Base-by-base conservation (phyloP, 1,284 basidiomycete genomes). In the Malassezia furfur region DNA sequence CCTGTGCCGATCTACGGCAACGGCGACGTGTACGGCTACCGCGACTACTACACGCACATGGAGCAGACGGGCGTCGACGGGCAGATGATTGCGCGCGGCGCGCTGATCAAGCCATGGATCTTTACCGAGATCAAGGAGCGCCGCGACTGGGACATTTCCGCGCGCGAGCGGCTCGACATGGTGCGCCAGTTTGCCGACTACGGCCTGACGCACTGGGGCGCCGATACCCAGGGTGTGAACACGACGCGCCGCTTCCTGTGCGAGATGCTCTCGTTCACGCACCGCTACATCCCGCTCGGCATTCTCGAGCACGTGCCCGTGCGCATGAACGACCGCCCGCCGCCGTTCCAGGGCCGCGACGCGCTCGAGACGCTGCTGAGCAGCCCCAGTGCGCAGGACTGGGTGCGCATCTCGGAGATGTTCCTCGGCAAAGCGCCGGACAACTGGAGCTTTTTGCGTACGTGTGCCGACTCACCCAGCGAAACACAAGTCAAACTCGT, bases 351-450 rank as follows among this genome's bases (percentile, higher is more conserved):
- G 38, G 91, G 93, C 0, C 80, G 93, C 17, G 84, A 86, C 75
- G 88, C 94, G 56, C 80, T 98, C 35, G 77, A 78, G 65, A 89
- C 88, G 1, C 77, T 96, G 9, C 78, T 96, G 7, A 83, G 88
- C 0, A 89, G 86, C 68, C 80, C 82, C 2, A 83, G 86, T 67
- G 84, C 85, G 60, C 79, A 81, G n/a, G 90, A 96, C 74, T 98
- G 93, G 93, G 86, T 96, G 50, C 88, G 84, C 76, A 84, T 98
- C 32, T 87, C 86, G 0, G 89, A 94, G 75, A 91, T 96, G 87
- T 96, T 88, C 82, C 79, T 86, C 12, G 87, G 87, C 1, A 83
- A 81, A 43, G 79, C 80, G 1, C 85, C 84, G 0, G 82, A 84
- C 25, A 57, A 65, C 21, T 75, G 67, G 65, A 75, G 78, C 5